Percentiles rank a stretch among this genome's conserved stretches.
Conservation (phyloP, 208 protist species). For the Trypanosomatidae sp. region DNA sequence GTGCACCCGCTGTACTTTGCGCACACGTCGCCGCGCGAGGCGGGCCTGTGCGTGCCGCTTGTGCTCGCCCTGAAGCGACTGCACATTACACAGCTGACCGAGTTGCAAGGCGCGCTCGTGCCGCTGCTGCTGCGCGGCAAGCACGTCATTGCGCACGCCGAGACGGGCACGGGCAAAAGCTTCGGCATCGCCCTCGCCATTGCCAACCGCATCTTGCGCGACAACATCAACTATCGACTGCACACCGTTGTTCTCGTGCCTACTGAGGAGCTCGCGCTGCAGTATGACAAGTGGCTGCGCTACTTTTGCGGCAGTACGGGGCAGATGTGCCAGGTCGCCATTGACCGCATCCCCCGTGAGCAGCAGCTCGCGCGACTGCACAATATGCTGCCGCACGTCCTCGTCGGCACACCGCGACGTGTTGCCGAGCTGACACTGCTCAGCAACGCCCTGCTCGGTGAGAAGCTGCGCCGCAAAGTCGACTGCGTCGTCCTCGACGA, state of each 20-base stretch:
- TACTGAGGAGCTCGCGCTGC: constrained; percentile 71
- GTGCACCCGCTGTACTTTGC: constrained; percentile 79
- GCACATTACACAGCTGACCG: constrained; percentile 56
- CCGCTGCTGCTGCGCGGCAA: constrained; percentile 76
- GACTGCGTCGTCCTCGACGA: constrained; percentile 87
- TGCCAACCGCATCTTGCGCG: constrained; percentile 70
- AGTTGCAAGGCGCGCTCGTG: constrained; percentile 79
- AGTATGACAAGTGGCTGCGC: constrained; percentile 85
- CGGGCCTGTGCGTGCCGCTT: constrained; percentile 61
- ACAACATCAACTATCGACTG: constrained; percentile 77
- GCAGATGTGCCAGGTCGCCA: constrained; percentile 67
- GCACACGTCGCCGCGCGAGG: constrained; percentile 45
- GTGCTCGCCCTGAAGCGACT: constrained; percentile 52
- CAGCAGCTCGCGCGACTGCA: constrained; percentile 67
- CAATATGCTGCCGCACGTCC: constrained; percentile 83
- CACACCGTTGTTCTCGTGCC: constrained; percentile 82
- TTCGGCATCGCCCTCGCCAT: constrained; percentile 82
- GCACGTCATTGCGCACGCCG: constrained; percentile 82
- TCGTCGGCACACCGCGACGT: constrained; percentile 77
- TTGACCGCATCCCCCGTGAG: constrained; percentile 65
- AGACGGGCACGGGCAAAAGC: constrained; percentile 84
- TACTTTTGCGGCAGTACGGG: constrained; percentile 67
- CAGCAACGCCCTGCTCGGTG: constrained; percentile 52
- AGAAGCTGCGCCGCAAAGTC: constrained; percentile 79
- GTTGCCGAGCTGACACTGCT: constrained; percentile 56